These are phyloP conservation scores for Xylariaceae sp. DNA, from an alignment of 2,329 filamentous ascomycete genomes.

Conservation along the genomic window DNA sequence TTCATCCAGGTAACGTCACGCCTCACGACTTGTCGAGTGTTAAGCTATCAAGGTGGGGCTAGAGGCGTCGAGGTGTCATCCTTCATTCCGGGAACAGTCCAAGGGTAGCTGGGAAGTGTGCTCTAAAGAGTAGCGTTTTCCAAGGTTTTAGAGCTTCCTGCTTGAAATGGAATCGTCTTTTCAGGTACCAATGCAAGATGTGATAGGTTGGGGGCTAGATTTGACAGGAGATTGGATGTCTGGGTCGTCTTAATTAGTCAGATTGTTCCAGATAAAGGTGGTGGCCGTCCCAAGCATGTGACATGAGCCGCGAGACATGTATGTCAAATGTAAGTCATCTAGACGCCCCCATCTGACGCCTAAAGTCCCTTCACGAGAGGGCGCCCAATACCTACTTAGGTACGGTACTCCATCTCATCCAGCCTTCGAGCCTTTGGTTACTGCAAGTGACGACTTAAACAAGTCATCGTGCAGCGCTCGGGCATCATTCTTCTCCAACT, in stretches of 20 bases:
- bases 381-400: neutral
- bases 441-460: neutral
- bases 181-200: conserved; percentile 33
- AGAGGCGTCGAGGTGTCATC: conserved; percentile 21
- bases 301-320: conserved; percentile 31
- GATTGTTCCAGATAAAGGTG: conserved; percentile 28
- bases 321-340: conserved; percentile 25
- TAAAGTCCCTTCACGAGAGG: neutral
- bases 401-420: neutral
- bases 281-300: conserved; percentile 31
- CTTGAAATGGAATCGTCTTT: conserved; percentile 33
- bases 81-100: conserved; percentile 18
- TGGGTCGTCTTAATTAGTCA: conserved; percentile 25
- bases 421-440: neutral
- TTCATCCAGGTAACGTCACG: conserved; percentile 25
- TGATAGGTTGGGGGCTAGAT: conserved; percentile 24
- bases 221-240: conserved; percentile 28
- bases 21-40: neutral
- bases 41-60: conserved; percentile 12
- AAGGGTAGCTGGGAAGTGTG: conserved; percentile 5
- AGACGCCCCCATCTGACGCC: conserved; percentile 24
- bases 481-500: neutral
- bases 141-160: conserved; percentile 29
- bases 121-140: conserved; percentile 17
- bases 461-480: neutral